phyloP scores from a whole-genome alignment of 139 green algal genomes.

The Gonium pectorale region DNA sequence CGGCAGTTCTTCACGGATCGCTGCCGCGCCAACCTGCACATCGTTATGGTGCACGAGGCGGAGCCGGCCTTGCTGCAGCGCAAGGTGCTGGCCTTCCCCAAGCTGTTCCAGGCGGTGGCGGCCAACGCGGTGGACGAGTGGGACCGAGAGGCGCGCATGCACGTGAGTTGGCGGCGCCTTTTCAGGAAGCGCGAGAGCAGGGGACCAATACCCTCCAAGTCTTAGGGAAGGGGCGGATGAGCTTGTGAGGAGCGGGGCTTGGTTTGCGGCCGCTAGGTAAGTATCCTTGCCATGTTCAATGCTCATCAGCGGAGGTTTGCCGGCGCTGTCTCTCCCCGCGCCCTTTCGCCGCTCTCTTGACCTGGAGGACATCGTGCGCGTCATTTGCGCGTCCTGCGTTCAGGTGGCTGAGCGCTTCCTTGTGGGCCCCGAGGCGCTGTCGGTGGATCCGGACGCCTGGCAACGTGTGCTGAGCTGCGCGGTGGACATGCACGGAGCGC shows the following conservation, averaged over 20 bases:
- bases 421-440: slow-evolving; percentile 21
- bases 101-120: slow-evolving; percentile 53
- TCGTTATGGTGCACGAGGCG: slow-evolving; percentile 51
- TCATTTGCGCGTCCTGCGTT: not conserved
- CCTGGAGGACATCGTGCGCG: too few species aligned
- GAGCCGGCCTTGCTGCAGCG: slow-evolving; percentile 42
- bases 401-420: slow-evolving; percentile 41
- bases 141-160: slow-evolving; percentile 35
- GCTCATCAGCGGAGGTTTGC: too few species aligned
- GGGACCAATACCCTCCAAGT: too few species aligned
- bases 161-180: slow-evolving; percentile 25
- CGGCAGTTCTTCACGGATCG: slow-evolving; percentile 68
- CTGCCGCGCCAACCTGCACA: slow-evolving; percentile 69
- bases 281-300: too few species aligned
- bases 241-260: too few species aligned
- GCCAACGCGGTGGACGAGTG: slow-evolving; percentile 57
- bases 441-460: slow-evolving; percentile 15
- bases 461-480: not conserved
- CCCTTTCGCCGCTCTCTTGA: too few species aligned
- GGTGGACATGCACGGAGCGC: slow-evolving; percentile 47
- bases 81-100: slow-evolving; percentile 52
- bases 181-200: too few species aligned
- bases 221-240: too few species aligned
- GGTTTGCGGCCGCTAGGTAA: too few species aligned
- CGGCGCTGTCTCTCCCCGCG: too few species aligned